Evolutionary conservation across 176 grass and related monocot species (phyloP).

Genomic region (Luzula sylvatica): DNA sequence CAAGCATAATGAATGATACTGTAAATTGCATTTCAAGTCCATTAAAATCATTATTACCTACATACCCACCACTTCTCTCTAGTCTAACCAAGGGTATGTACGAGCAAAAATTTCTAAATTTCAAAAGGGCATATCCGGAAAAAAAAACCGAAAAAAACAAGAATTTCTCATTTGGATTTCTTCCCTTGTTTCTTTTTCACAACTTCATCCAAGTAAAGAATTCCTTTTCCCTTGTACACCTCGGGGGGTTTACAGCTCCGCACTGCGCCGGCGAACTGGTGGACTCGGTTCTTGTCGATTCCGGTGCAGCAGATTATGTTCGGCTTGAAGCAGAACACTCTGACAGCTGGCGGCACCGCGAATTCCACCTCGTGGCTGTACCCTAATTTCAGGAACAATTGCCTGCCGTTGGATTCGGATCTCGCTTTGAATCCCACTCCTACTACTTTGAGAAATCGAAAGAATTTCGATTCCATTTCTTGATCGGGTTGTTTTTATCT

Average conservation of each 20-base stretch:
- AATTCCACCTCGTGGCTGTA: conserved; percentile 68
- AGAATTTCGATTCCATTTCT: conserved; percentile 47
- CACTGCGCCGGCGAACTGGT: conserved; percentile 50
- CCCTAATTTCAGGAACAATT: conserved; percentile 66
- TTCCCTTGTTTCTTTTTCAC: conserved; percentile 53
- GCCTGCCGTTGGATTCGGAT: conserved; percentile 40
- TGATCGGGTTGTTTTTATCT: too few relatives aligned
- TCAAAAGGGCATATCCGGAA: background rate
- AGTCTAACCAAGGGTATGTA: too few relatives aligned
- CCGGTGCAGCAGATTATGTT: conserved; percentile 53
- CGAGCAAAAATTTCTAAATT: background rate
- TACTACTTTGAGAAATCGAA: conserved; percentile 54
- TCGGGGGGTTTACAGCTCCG: conserved; percentile 47
- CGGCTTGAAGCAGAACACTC: conserved; percentile 61
- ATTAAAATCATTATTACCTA: too few relatives aligned
- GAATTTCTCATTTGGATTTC: conserved; percentile 44
- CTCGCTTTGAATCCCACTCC: conserved; percentile 60
- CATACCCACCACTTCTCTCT: too few relatives aligned
- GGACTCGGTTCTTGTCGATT: conserved; percentile 36
- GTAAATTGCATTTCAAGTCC: too few relatives aligned
- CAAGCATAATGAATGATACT: too few relatives aligned
- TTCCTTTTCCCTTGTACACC: conserved; percentile 56
- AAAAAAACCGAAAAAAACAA: background rate
- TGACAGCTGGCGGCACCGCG: conserved; percentile 44
- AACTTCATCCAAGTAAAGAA: conserved; percentile 62